Conservation (phyloP, 169 alveolate species). For the Besnoitia besnoiti region DNA sequence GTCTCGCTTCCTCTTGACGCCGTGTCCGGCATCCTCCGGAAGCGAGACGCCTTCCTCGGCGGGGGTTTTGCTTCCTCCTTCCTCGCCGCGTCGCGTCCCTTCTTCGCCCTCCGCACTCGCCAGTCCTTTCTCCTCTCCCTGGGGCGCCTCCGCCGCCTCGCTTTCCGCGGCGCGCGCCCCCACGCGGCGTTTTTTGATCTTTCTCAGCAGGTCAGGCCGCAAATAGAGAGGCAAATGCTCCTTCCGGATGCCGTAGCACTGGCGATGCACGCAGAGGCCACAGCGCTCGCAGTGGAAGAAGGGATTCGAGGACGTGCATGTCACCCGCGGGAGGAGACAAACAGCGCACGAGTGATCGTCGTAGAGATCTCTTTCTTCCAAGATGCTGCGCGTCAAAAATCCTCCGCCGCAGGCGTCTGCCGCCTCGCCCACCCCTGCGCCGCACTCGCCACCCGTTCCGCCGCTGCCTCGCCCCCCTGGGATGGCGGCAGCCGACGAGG, state of each 20-base stretch:
- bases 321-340: conserved; percentile 56
- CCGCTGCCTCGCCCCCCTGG: background rate
- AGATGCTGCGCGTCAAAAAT: background rate
- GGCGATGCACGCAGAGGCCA: conserved; percentile 74
- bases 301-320: conserved; percentile 69
- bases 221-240: conserved; percentile 53
- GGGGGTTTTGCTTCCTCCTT: no score
- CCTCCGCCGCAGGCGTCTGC: background rate
- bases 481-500: background rate
- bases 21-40: no score
- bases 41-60: no score
- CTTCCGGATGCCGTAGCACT: conserved; percentile 75
- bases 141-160: background rate
- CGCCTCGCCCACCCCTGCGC: conserved; percentile 11
- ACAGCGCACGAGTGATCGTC: conserved; percentile 67
- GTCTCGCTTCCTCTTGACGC: no score
- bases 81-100: no score
- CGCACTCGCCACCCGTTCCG: background rate
- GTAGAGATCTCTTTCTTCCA: conserved; percentile 56
- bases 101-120: background rate
- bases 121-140: background rate
- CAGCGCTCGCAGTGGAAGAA: conserved; percentile 76
- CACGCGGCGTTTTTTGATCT: background rate
- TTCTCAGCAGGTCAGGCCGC: conserved; percentile 55
- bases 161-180: background rate